Evolutionary conservation across 345 rosid species (phyloP).

Genomic region (Cochlearia excelsa): DNA sequence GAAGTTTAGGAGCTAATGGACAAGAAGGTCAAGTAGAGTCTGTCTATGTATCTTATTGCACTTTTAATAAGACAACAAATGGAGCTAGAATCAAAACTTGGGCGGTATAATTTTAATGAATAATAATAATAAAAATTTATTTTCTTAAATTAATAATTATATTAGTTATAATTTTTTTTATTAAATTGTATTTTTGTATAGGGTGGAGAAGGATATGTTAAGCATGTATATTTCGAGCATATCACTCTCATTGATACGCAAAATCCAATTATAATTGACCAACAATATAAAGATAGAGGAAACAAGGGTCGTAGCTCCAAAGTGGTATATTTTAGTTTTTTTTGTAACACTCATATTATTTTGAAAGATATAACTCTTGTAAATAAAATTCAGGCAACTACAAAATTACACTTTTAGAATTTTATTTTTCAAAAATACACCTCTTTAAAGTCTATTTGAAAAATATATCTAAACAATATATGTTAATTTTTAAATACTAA

Average conservation of each 20-base stretch:
- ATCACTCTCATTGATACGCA: slow-evolving; percentile 13
- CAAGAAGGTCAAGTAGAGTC: slow-evolving; percentile 34
- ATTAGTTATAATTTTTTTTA: background rate
- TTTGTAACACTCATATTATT: too few species aligned
- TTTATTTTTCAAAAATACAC: too few species aligned
- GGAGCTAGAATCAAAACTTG: slow-evolving; percentile 66
- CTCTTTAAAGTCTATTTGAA: too few species aligned
- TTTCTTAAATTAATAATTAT: too few species aligned
- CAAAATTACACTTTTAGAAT: too few species aligned
- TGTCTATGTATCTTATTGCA: slow-evolving; percentile 40
- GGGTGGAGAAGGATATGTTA: slow-evolving; percentile 32
- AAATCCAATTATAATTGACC: slow-evolving; percentile 28
- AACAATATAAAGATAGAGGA: slow-evolving; percentile 10
- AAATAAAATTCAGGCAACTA: too few species aligned
- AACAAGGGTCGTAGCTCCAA: background rate
- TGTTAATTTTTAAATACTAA: too few species aligned
- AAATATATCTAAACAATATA: too few species aligned
- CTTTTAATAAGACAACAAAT: slow-evolving; percentile 35
- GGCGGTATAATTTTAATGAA: slow-evolving; percentile 32
- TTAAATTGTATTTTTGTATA: background rate
- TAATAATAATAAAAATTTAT: too few species aligned
- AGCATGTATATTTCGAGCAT: background rate
- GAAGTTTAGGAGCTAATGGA: slow-evolving; percentile 51
- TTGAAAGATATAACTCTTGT: too few species aligned
- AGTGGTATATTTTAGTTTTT: slow-evolving; percentile 6